Evolutionary conservation across 768 basidiomycete genomes (phyloP).

Genomic region (Sporobolomyces phaffii): DNA sequence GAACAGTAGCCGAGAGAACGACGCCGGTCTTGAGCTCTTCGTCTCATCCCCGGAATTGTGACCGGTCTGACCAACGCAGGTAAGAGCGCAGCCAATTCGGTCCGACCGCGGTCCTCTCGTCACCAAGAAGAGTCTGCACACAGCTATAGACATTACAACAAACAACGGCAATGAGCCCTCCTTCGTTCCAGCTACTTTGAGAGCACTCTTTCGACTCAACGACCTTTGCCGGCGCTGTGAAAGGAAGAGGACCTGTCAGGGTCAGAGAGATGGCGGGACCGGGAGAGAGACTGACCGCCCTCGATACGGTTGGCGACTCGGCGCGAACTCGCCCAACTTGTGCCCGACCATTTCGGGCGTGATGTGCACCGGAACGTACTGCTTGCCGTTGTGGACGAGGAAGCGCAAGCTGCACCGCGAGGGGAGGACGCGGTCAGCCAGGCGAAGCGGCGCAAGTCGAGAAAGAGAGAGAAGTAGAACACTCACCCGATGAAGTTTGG

Average conservation of each 20-base stretch:
- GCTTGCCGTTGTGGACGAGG: conserved; percentile 88
- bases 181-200: no score
- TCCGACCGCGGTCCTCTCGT: no score
- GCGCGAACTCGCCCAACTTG: conserved; percentile 81
- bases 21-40: no score
- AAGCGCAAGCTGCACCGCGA: conserved; percentile 62
- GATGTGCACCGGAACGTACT: conserved; percentile 75
- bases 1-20: no score
- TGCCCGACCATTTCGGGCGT: conserved; percentile 99
- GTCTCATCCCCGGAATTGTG: no score
- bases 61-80: no score
- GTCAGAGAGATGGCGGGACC: no score
- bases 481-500: conserved; percentile 91
- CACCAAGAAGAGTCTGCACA: no score
- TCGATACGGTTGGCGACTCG: conserved; percentile 23
- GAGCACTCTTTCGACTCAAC: background rate
- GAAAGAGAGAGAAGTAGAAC: background rate
- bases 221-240: conserved; percentile 10
- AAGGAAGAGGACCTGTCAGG: background rate
- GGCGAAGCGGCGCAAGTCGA: background rate
- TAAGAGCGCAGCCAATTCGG: no score
- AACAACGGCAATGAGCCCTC: no score
- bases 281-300: conserved; percentile 14
- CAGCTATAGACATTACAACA: no score
- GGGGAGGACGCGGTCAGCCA: background rate